These are phyloP conservation scores for Clavariopsis aquatica DNA, from an alignment of 495 filamentous ascomycete genomes.

Conservation along the genomic window DNA sequence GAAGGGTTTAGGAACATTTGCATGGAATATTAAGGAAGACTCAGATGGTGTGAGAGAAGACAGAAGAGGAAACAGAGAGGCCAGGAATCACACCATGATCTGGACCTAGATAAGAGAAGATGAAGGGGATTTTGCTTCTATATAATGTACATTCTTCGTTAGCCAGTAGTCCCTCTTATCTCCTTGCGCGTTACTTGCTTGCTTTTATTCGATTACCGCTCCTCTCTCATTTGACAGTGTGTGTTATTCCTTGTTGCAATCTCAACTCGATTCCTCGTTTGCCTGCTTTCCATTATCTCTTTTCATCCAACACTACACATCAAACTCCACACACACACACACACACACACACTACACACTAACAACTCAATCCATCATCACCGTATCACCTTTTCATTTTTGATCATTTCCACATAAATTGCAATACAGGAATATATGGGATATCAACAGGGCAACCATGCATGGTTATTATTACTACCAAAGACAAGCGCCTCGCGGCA, in stretches of 20 bases:
- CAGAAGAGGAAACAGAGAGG: neutral
- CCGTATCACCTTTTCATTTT: neutral
- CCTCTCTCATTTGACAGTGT: neutral
- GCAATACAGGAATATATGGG: conserved; percentile 6
- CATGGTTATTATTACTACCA: conserved; percentile 8
- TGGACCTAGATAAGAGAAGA: neutral
- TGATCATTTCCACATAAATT: neutral
- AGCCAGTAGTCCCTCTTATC: conserved; percentile 3
- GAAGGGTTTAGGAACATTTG: conserved; percentile 4
- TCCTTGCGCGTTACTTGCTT: neutral
- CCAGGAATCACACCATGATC: neutral
- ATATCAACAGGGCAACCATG: conserved; percentile 16
- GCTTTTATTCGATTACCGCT: neutral
- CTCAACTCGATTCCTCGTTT: neutral
- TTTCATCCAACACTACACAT: neutral
- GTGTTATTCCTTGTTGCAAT: neutral
- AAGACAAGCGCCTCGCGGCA: conserved; percentile 38
- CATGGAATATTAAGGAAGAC: neutral
- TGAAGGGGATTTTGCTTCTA: conserved; percentile 19
- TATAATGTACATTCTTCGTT: conserved; percentile 34
- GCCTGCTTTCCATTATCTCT: too few species aligned
- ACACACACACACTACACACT: neutral
- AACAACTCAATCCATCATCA: neutral
- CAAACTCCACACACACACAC: neutral
- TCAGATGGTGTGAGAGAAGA: neutral